Base-by-base conservation (phyloP, 805 yeast genomes). In the Saccharomycopsis schoenii region DNA sequence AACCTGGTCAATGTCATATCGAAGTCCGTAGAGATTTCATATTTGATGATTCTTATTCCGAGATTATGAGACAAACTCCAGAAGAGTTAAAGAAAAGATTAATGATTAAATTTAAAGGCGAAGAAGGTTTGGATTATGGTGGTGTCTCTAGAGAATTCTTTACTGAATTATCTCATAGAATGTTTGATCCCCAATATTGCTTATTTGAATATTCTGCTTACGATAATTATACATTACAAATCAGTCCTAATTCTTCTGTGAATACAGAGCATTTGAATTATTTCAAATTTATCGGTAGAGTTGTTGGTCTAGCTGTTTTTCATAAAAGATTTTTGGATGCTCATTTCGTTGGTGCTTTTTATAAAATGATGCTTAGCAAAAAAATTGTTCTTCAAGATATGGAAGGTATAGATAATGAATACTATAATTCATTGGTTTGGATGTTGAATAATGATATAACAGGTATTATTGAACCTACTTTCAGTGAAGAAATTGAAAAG, bases 61-160 rank as follows among this genome's bases (percentile, higher is more conserved):
- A 94, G 73, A 85, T 94, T 60, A 94, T 94, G 99, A 86, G 99
- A 74, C 99, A 94, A 77, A 86, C 97, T 1, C 98, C 99, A 19
- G 97, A 92, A 74, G 99, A 94, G 72, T 82, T 94, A 76, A 96
- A 94, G 82, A 94, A 94, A 79, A 82, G 99, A 72, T 78, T 94
- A 65, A 94, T 94, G 99, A 94, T 94, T 74, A 91, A 93, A 73
- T 94, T 94, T 70, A 99, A 94, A 68, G 99, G 99, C 64, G 99
- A 94, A 77, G 99, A 94, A 79, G 99, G 99, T 74, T 82, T 94
- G 69, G 99, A 94, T 78, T 94, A 94, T 72, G 99, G 99, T 81
- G 99, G 99, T 72, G 98, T 94, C 65, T 90, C 97, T 37, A 83
- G 99, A 77, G 99, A 94, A 75, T 94, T 90, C 74, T 94, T 94